Evolutionary conservation across 2,329 filamentous ascomycete species (phyloP).

Genomic region (Penicillium sp.): DNA sequence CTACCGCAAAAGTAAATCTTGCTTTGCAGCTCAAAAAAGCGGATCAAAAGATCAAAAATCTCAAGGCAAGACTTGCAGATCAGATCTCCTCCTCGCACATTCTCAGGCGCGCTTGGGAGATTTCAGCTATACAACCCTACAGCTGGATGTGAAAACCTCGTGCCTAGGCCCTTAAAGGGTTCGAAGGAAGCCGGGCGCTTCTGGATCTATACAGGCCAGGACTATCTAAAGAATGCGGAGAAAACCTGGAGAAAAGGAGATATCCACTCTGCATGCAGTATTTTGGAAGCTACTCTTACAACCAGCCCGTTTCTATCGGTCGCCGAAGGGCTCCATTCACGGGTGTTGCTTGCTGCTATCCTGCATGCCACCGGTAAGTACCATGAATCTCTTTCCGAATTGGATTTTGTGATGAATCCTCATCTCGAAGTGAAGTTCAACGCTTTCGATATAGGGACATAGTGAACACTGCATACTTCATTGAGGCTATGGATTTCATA

Average conservation of each 20-base stretch:
- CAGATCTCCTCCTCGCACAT: neutral
- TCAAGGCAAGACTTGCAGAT: neutral
- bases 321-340: slow-evolving; percentile 22
- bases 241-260: slow-evolving; percentile 18
- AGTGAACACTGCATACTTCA: slow-evolving; percentile 27
- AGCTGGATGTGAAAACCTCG: neutral
- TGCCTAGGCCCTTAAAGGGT: neutral
- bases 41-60: slow-evolving; percentile 4
- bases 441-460: slow-evolving; percentile 11
- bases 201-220: slow-evolving; percentile 25
- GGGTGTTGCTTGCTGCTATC: slow-evolving; percentile 25
- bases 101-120: slow-evolving; percentile 1
- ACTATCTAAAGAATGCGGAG: slow-evolving; percentile 22
- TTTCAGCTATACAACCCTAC: neutral
- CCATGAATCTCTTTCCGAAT: slow-evolving; percentile 18
- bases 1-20: slow-evolving; percentile 1
- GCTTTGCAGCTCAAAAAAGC: neutral
- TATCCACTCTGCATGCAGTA: slow-evolving; percentile 20
- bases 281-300: slow-evolving; percentile 13
- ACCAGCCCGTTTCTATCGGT: slow-evolving; percentile 16
- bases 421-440: neutral
- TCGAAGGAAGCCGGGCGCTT: neutral
- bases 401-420: slow-evolving; percentile 16
- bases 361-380: slow-evolving; percentile 20
- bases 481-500: slow-evolving; percentile 29